These are phyloP conservation scores for Aspergillus luchuensis DNA, from an alignment of 2,329 filamentous ascomycete species.

Conservation along the genomic window DNA sequence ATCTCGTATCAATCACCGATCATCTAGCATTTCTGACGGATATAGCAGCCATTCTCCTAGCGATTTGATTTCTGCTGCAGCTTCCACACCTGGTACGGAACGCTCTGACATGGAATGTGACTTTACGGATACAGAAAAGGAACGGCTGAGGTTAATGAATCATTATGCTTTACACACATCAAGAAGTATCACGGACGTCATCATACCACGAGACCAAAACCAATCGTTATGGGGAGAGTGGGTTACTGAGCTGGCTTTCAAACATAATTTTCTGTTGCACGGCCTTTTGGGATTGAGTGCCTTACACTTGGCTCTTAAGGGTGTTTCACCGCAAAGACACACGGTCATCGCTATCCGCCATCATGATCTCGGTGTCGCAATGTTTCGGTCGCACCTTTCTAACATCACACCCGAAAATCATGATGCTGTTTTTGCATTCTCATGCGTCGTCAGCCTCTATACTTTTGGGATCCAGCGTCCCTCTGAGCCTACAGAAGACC, in stretches of 20 bases:
- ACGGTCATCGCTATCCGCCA: background rate
- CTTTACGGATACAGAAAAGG: background rate
- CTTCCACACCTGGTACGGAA: background rate
- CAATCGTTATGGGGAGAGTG: background rate
- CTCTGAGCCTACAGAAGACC: background rate
- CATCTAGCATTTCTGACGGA: background rate
- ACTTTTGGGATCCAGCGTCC: background rate
- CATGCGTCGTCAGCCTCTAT: background rate
- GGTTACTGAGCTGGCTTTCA: background rate
- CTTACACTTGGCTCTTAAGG: background rate
- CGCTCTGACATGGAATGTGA: background rate
- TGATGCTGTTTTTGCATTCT: background rate
- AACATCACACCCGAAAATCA: background rate
- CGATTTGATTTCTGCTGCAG: background rate
- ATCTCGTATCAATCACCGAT: background rate
- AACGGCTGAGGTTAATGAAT: background rate
- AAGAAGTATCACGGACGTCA: background rate
- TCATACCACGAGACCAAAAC: background rate
- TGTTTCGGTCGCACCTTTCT: background rate
- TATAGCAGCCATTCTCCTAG: background rate
- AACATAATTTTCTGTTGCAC: background rate
- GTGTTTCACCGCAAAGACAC: background rate
- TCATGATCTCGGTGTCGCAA: background rate
- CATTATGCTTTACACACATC: background rate
- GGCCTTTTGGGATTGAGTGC: background rate